Evolutionary conservation across 2,329 filamentous ascomycete species (phyloP).

Genomic region (Zopfia rhizophila): DNA sequence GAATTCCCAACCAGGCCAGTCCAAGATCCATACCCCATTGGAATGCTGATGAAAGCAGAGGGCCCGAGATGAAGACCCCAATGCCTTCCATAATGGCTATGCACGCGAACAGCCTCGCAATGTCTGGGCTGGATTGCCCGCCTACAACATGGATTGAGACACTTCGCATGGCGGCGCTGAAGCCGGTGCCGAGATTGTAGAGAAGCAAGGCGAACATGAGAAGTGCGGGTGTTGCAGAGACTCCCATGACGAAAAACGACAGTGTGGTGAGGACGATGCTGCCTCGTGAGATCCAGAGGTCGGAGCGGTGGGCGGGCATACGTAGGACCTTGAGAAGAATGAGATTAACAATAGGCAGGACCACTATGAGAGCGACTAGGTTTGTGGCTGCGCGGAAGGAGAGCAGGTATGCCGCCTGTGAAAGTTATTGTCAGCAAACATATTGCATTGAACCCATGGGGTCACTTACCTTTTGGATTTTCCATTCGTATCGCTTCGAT

Average conservation of each 20-base stretch:
- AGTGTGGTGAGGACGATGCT: conserved; percentile 57
- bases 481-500: conserved; percentile 62
- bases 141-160: conserved; percentile 61
- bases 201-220: conserved; percentile 58
- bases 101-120: conserved; percentile 61
- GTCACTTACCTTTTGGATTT: conserved; percentile 49
- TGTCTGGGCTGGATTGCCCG: conserved; percentile 54
- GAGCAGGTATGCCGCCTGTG: conserved; percentile 50
- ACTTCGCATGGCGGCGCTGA: conserved; percentile 58
- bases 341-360: conserved; percentile 56
- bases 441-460: not conserved
- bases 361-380: conserved; percentile 58
- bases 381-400: conserved; percentile 60
- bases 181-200: conserved; percentile 61
- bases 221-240: conserved; percentile 55
- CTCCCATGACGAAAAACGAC: conserved; percentile 58
- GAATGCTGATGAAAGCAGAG: conserved; percentile 58
- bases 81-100: conserved; percentile 61
- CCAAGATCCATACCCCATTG: conserved; percentile 59
- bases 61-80: conserved; percentile 59
- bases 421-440: conserved; percentile 44
- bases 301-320: conserved; percentile 53
- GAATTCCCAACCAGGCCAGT: conserved; percentile 59
- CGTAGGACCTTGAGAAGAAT: conserved; percentile 50
- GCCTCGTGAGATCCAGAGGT: conserved; percentile 58